A percentile compares a stretch with the other conserved stretches of the same genome.
Evolutionary conservation across 202 grass and related monocot genomes (phyloP).

Genomic region (Setaria italica): DNA sequence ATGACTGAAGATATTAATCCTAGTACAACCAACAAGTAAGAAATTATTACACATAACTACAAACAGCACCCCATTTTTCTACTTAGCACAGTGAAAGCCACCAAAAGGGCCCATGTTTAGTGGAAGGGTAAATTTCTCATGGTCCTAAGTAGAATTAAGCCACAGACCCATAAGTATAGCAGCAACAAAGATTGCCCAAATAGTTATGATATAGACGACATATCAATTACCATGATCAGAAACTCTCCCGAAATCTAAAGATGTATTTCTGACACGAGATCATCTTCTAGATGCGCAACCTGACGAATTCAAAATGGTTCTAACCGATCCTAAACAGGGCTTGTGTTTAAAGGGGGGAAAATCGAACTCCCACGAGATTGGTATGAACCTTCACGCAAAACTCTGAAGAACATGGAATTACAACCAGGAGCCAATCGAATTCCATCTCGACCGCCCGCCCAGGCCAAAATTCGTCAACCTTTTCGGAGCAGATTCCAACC

Average conservation of each 20-base stretch:
- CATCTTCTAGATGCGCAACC: not conserved
- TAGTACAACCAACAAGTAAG: not conserved
- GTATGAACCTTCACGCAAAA: not conserved
- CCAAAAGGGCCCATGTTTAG: not conserved
- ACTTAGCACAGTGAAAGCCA: not conserved
- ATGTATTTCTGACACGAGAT: not conserved
- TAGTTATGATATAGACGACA: not conserved
- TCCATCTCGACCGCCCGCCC: not conserved
- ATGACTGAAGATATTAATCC: not conserved
- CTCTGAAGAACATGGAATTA: not conserved
- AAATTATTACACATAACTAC: conserved; percentile 1
- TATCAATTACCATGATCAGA: not conserved
- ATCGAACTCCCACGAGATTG: not conserved
- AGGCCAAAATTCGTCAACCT: not conserved
- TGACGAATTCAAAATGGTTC: not conserved
- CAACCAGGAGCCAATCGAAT: not conserved
- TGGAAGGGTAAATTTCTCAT: not conserved
- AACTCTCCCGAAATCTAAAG: not conserved
- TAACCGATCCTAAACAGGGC: too few species aligned
- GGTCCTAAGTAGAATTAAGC: not conserved
- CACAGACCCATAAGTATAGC: not conserved
- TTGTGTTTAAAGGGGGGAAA: not conserved
- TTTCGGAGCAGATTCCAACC: not conserved
- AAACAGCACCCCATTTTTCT: not conserved
- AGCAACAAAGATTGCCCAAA: not conserved